A percentile compares a stretch with the other conserved stretches of the same genome.
These are phyloP conservation scores for Bipolaris bicolor DNA, from an alignment of 2,329 filamentous ascomycete species.

Conservation along the genomic window DNA sequence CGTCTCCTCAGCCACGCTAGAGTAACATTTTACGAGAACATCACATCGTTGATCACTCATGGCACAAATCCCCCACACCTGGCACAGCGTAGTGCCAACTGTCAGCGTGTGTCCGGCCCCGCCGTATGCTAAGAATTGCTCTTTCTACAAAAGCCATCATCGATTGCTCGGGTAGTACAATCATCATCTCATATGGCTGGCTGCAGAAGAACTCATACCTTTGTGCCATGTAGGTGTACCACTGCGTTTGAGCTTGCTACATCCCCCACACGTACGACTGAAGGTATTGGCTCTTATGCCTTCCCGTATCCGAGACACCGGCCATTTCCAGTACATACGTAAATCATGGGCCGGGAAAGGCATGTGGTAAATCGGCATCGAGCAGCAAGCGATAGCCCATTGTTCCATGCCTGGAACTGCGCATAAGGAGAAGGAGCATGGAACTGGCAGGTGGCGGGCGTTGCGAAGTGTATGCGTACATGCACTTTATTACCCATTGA, in stretches of 20 bases:
- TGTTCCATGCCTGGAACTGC: conserved; percentile 4
- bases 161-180: conserved; percentile 13
- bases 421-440: conserved; percentile 8
- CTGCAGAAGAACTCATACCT: conserved; percentile 13
- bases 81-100: conserved; percentile 33
- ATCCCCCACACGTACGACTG: conserved; percentile 13
- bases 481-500: conserved; percentile 10
- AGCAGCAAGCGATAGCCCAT: conserved; percentile 7
- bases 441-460: conserved; percentile 23
- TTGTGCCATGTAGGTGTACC: conserved; percentile 10
- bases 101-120: conserved; percentile 30
- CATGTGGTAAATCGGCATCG: conserved; percentile 3
- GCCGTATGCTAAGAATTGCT: conserved; percentile 14
- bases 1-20: conserved; percentile 19
- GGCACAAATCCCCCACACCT: conserved; percentile 35
- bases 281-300: neutral
- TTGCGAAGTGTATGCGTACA: conserved; percentile 16
- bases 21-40: conserved; percentile 29
- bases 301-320: conserved; percentile 6
- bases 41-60: conserved; percentile 20
- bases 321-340: conserved; percentile 17
- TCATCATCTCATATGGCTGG: conserved; percentile 8
- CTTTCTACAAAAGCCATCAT: conserved; percentile 16
- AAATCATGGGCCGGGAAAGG: conserved; percentile 11
- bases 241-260: conserved; percentile 20